Conservation (phyloP, 2,329 filamentous ascomycete species). For the Meredithiella fracta region DNA sequence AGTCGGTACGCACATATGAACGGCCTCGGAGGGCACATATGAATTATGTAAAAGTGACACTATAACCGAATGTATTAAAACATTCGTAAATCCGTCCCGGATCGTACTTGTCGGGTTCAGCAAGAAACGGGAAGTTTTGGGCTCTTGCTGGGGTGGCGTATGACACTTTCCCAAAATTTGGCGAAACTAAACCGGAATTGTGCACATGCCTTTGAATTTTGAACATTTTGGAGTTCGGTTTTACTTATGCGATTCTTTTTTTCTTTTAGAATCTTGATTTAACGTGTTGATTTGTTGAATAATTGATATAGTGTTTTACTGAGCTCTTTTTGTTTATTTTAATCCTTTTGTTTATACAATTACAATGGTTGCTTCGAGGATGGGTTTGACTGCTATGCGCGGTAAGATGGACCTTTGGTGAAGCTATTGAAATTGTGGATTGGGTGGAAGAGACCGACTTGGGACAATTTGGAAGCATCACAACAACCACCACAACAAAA, state of each 20-base stretch:
- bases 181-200: slow-evolving; percentile 1
- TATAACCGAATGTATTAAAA: too few species aligned
- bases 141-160: background rate
- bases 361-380: slow-evolving; percentile 40
- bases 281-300: background rate
- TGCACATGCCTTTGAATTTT: background rate
- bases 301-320: background rate
- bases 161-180: background rate
- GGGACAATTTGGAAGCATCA: too few species aligned
- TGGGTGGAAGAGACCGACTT: background rate
- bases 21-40: too few species aligned
- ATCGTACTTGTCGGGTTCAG: background rate
- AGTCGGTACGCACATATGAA: too few species aligned
- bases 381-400: slow-evolving; percentile 41
- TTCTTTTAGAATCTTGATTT: background rate
- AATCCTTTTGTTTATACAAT: background rate
- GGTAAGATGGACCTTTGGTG: slow-evolving; percentile 23
- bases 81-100: background rate
- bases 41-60: too few species aligned
- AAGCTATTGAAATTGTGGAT: background rate
- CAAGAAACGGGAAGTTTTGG: background rate
- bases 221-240: background rate
- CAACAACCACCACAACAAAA: too few species aligned
- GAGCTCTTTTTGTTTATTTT: background rate
- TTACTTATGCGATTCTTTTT: background rate